Conservation (phyloP, 139 green algal species). For the Desmodesmus armatus region DNA sequence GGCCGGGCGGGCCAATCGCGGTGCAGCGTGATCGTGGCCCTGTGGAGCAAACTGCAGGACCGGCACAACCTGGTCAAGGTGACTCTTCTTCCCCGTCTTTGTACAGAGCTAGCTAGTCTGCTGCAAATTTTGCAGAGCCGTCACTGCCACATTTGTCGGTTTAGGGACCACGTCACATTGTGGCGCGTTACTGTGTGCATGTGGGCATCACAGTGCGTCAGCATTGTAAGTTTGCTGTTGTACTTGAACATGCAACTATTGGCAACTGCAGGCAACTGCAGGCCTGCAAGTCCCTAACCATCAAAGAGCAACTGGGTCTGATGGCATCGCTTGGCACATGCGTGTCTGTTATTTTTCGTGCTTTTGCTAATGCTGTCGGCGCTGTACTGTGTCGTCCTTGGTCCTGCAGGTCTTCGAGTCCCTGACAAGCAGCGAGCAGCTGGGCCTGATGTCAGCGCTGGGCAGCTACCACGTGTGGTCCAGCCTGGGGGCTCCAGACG, state of each 20-base stretch:
- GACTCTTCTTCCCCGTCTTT: no score
- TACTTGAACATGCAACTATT: no score
- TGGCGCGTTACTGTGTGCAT: no score
- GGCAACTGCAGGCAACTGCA: no score
- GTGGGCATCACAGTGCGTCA: no score
- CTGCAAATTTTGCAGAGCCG: no score
- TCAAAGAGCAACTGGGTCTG: neutral
- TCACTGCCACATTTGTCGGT: no score
- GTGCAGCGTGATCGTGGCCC: constrained; percentile 19
- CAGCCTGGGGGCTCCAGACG: constrained; percentile 35
- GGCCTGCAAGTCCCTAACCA: no score
- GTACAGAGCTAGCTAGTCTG: no score
- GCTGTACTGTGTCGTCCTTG: neutral
- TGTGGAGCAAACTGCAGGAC: constrained; percentile 28
- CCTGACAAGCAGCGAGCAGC: constrained; percentile 34
- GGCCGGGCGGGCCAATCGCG: neutral
- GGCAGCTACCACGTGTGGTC: constrained; percentile 47
- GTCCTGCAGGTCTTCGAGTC: constrained; percentile 36
- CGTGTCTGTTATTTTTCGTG: neutral
- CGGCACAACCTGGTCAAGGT: constrained; percentile 38
- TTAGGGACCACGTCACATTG: no score
- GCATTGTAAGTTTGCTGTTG: no score
- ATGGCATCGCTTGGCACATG: neutral
- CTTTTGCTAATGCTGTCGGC: neutral
- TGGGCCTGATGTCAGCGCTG: constrained; percentile 25